phyloP scores from a whole-genome alignment of 106 monocot species.

The Phalaenopsis equestris region DNA sequence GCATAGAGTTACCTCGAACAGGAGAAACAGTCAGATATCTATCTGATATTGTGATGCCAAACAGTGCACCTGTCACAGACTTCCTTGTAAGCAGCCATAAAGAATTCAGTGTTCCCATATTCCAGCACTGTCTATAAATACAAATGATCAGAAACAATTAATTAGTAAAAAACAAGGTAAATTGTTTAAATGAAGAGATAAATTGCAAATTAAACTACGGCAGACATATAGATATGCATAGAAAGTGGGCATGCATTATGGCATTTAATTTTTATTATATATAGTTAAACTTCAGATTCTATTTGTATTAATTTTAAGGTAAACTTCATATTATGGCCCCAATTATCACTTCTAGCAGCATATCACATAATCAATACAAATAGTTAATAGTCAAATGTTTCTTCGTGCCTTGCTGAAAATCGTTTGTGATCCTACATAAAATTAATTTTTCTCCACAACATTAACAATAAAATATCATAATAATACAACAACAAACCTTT shows the following conservation, averaged over 20 bases:
- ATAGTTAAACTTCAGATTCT: not conserved
- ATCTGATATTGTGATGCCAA: constrained; percentile 71
- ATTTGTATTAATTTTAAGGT: not conserved
- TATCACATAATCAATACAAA: not conserved
- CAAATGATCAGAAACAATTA: not conserved
- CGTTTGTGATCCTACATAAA: not conserved
- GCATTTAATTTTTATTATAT: not conserved
- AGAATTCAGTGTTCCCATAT: constrained; percentile 40
- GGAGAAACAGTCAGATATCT: constrained; percentile 45
- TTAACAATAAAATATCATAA: no score
- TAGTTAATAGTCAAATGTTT: not conserved
- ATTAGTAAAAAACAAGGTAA: not conserved
- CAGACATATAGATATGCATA: not conserved
- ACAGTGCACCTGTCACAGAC: constrained; percentile 20
- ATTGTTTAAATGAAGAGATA: not conserved
- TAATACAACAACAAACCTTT: no score
- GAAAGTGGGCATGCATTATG: not conserved
- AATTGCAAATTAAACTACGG: not conserved
- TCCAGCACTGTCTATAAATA: not conserved
- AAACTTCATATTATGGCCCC: not conserved
- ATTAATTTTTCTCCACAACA: not conserved
- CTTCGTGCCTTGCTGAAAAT: not conserved
- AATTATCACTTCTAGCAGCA: not conserved
- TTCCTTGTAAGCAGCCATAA: constrained; percentile 48
- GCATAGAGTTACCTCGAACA: constrained; percentile 65